Conservation (phyloP, 2,329 filamentous ascomycete species). For the Botrytis pseudocinerea region DNA sequence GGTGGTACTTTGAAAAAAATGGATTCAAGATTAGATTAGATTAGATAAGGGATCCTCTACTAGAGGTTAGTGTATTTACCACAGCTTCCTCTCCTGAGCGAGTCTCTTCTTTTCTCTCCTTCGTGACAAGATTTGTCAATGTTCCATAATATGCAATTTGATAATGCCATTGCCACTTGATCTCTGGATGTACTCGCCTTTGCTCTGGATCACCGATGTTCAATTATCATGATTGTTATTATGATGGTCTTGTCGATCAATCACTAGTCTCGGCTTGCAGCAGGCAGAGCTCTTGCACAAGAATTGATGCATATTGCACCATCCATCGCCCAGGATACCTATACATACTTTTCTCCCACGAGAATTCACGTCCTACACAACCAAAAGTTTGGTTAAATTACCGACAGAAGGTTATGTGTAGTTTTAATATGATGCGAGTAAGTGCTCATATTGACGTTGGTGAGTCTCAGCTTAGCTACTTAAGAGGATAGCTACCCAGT, state of each 20-base stretch:
- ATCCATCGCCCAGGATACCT: conserved; percentile 14
- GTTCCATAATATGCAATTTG: neutral
- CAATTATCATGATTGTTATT: neutral
- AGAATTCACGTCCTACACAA: neutral
- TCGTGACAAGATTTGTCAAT: neutral
- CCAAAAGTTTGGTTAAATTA: neutral
- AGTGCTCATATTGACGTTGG: neutral
- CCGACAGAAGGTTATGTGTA: neutral
- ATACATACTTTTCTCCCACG: neutral
- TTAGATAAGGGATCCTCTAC: neutral
- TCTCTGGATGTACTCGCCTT: neutral
- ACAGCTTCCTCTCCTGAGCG: neutral
- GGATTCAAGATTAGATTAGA: neutral
- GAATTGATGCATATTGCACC: conserved; percentile 21
- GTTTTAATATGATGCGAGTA: neutral
- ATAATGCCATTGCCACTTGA: neutral
- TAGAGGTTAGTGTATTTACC: neutral
- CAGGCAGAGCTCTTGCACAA: conserved; percentile 15
- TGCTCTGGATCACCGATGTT: neutral
- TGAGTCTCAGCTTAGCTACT: conserved; percentile 1
- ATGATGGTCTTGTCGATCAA: conserved; percentile 4
- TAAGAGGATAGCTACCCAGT: neutral
- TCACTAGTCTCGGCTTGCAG: neutral
- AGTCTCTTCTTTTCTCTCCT: neutral
- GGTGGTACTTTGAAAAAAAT: neutral